These are phyloP conservation scores for Melocanna baccifera DNA, from an alignment of 176 grass and related monocot species.

Conservation along the genomic window DNA sequence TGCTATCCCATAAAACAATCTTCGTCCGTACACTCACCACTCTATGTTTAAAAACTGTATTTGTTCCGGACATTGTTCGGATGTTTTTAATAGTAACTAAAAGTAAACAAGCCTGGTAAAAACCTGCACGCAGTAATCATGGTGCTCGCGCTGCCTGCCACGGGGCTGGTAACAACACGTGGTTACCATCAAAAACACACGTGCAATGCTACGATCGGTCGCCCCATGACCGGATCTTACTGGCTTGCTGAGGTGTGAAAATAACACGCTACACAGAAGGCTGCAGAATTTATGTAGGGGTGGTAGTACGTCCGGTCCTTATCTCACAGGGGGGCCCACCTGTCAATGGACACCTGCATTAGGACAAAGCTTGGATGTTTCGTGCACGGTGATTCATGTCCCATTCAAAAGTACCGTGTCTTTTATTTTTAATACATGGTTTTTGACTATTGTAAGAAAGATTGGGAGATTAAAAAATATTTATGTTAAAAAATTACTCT, in stretches of 20 bases:
- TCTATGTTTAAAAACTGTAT: background rate
- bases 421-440: no score
- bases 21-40: background rate
- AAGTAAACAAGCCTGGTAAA: background rate
- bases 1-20: background rate
- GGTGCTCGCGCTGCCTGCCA: background rate
- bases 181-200: no score
- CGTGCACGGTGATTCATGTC: background rate
- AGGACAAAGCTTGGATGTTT: background rate
- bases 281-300: background rate
- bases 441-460: no score
- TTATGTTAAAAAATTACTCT: no score
- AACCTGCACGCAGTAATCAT: background rate
- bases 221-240: conserved; percentile 5
- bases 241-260: conserved; percentile 12
- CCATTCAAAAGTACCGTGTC: no score
- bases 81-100: conserved; percentile 8
- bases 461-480: no score
- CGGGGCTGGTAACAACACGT: background rate
- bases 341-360: background rate
- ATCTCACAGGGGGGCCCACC: background rate
- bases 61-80: background rate
- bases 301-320: background rate
- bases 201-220: background rate
- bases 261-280: background rate